A percentile compares a stretch with the other conserved stretches of the same genome.
phyloP scores from a whole-genome alignment of 1,284 basidiomycete species.

The Golubevia sp. region DNA sequence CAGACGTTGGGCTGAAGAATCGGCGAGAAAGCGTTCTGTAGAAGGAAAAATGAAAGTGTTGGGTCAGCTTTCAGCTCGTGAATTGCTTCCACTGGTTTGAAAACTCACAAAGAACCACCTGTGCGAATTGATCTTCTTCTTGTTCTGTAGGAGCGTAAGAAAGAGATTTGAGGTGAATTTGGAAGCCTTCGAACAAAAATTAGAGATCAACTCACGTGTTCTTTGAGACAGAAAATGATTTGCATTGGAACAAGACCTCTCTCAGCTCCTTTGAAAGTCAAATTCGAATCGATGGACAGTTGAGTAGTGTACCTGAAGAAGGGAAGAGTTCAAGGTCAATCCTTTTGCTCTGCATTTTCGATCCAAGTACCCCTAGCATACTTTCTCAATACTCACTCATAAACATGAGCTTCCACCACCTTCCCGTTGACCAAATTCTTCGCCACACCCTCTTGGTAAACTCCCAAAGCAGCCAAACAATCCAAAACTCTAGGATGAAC shows the following conservation, averaged over 20 bases:
- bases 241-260: slow-evolving; percentile 69
- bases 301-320: slow-evolving; percentile 75
- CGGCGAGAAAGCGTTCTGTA: slow-evolving; percentile 9
- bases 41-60: too few relatives aligned
- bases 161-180: neutral
- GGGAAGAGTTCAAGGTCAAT: neutral
- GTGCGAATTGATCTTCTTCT: slow-evolving; percentile 79
- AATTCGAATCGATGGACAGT: slow-evolving; percentile 81
- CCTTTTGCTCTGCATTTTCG: too few relatives aligned
- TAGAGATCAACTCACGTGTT: slow-evolving; percentile 10
- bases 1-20: slow-evolving; percentile 74
- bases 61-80: too few relatives aligned
- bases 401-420: slow-evolving; percentile 88
- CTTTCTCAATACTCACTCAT: slow-evolving; percentile 68
- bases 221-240: slow-evolving; percentile 58
- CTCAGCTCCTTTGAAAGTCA: slow-evolving; percentile 93
- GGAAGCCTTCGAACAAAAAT: slow-evolving; percentile 1
- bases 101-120: slow-evolving; percentile 77
- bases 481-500: slow-evolving; percentile 92
- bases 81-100: too few relatives aligned
- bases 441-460: slow-evolving; percentile 75
- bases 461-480: slow-evolving; percentile 69
- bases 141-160: slow-evolving; percentile 19
- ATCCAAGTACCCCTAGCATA: neutral
- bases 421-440: slow-evolving; percentile 86